A percentile compares a stretch with the other conserved stretches of the same genome.
Evolutionary conservation across 139 green algal species (phyloP).

Genomic region (Zygnema cylindricum): DNA sequence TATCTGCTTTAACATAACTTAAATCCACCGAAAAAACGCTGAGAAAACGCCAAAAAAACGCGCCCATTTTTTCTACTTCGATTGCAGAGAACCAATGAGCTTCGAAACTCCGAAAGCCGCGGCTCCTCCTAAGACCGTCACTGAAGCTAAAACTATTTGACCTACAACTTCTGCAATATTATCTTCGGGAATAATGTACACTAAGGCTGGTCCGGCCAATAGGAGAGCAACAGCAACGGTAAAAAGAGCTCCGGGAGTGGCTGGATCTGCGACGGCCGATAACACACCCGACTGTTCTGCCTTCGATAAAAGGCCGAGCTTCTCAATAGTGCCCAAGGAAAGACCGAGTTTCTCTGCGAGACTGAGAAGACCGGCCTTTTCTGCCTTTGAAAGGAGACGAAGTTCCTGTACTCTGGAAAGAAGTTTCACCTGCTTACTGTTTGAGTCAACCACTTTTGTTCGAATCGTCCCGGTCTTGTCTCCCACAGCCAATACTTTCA

Average conservation of each 20-base stretch:
- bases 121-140: conserved; percentile 30
- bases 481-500: conserved; percentile 34
- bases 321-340: conserved; percentile 75
- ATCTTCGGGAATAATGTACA: conserved; percentile 42
- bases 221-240: conserved; percentile 22
- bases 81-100: conserved; percentile 35
- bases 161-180: conserved; percentile 25
- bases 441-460: neutral
- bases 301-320: conserved; percentile 75
- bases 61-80: conserved; percentile 18
- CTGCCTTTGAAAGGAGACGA: conserved; percentile 58
- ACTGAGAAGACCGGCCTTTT: conserved; percentile 74
- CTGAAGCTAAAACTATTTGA: conserved; percentile 22
- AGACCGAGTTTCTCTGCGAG: conserved; percentile 70
- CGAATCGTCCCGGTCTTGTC: conserved; percentile 33
- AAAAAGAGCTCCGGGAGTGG: conserved; percentile 13
- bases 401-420: conserved; percentile 50
- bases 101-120: conserved; percentile 44
- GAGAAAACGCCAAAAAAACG: neutral
- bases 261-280: conserved; percentile 27
- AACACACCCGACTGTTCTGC: conserved; percentile 50
- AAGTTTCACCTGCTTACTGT: neutral
- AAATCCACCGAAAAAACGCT: no score
- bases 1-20: no score
- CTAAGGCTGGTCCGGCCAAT: conserved; percentile 15